phyloP scores from a whole-genome alignment of 2,329 filamentous ascomycete species.

The Coniochaeta sp. region DNA sequence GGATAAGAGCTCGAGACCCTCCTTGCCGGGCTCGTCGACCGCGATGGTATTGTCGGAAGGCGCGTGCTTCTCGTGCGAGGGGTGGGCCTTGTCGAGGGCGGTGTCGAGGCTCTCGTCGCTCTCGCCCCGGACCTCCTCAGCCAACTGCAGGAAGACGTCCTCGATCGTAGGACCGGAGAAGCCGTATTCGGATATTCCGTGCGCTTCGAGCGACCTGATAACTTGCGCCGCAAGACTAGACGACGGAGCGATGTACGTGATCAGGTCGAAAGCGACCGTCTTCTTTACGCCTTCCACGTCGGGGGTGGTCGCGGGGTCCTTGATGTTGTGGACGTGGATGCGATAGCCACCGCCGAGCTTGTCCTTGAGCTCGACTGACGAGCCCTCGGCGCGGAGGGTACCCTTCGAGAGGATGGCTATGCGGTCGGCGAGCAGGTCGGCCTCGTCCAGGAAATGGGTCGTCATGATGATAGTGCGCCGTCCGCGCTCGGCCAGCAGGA shows the following conservation, averaged over 20 bases:
- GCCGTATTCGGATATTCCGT: constrained; percentile 68
- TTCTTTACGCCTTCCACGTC: constrained; percentile 49
- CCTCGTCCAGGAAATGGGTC: constrained; percentile 91
- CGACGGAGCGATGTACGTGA: constrained; percentile 63
- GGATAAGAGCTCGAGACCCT: constrained; percentile 51
- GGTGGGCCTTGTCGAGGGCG: constrained; percentile 6
- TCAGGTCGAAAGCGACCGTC: constrained; percentile 60
- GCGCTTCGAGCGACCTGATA: constrained; percentile 60
- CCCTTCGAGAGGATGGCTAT: constrained; percentile 86
- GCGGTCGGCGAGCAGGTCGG: constrained; percentile 80
- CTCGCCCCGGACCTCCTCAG: constrained; percentile 66
- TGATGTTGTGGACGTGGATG: constrained; percentile 62
- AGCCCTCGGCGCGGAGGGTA: constrained; percentile 71
- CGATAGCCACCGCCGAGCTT: constrained; percentile 77
- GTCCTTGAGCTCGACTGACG: constrained; percentile 80
- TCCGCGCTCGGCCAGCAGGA: constrained; percentile 77
- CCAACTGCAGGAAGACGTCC: constrained; percentile 82
- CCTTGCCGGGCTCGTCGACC: constrained; percentile 23
- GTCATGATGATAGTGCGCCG: constrained; percentile 78
- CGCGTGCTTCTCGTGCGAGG: background rate
- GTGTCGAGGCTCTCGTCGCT: constrained; percentile 12
- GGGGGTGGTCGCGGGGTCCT: constrained; percentile 36
- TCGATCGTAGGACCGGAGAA: constrained; percentile 87
- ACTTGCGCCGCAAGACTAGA: constrained; percentile 66
- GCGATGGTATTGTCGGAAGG: constrained; percentile 9